Evolutionary conservation across 2,329 filamentous ascomycete species (phyloP).

Genomic region (Beauveria scarabaeidicola): DNA sequence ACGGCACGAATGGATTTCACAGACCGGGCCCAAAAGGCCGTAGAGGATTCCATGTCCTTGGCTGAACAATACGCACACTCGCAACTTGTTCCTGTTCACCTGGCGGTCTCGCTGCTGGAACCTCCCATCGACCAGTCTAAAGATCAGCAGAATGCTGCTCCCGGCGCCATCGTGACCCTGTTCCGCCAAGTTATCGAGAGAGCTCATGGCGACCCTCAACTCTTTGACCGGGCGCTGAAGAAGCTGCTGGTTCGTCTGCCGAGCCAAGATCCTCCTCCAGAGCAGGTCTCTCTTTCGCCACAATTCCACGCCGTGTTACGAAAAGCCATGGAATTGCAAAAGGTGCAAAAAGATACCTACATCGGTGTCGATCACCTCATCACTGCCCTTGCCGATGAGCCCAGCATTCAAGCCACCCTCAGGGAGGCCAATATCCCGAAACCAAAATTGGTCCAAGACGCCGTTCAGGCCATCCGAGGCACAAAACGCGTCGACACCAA

Average conservation of each 20-base stretch:
- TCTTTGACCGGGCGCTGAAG: slow-evolving; percentile 82
- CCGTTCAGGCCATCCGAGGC: slow-evolving; percentile 85
- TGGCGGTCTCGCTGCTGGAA: slow-evolving; percentile 75
- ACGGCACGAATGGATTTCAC: slow-evolving; percentile 82
- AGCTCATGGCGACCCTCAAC: slow-evolving; percentile 85
- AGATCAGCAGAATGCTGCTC: slow-evolving; percentile 70
- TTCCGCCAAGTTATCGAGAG: slow-evolving; percentile 92
- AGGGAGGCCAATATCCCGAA: slow-evolving; percentile 89
- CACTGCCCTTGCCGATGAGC: slow-evolving; percentile 71
- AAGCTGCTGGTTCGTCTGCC: slow-evolving; percentile 84
- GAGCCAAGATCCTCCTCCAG: slow-evolving; percentile 89
- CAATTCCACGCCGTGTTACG: slow-evolving; percentile 74
- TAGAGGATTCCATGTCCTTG: slow-evolving; percentile 80
- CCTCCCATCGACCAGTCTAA: slow-evolving; percentile 68
- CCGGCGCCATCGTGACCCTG: slow-evolving; percentile 59
- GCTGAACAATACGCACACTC: slow-evolving; percentile 87
- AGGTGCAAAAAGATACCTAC: slow-evolving; percentile 94
- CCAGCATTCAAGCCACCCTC: slow-evolving; percentile 61
- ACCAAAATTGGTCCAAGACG: slow-evolving; percentile 78
- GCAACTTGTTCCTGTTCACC: slow-evolving; percentile 82
- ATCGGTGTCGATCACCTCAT: slow-evolving; percentile 95
- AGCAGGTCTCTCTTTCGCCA: slow-evolving; percentile 75
- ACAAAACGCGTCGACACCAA: slow-evolving; percentile 92
- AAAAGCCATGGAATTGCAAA: slow-evolving; percentile 80
- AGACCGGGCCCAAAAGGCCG: slow-evolving; percentile 80